Evolutionary conservation across 768 basidiomycete genomes (phyloP), one percentile per base, ranked within the genome.

Genomic region (Leucocoprinus leucothites): DNA sequence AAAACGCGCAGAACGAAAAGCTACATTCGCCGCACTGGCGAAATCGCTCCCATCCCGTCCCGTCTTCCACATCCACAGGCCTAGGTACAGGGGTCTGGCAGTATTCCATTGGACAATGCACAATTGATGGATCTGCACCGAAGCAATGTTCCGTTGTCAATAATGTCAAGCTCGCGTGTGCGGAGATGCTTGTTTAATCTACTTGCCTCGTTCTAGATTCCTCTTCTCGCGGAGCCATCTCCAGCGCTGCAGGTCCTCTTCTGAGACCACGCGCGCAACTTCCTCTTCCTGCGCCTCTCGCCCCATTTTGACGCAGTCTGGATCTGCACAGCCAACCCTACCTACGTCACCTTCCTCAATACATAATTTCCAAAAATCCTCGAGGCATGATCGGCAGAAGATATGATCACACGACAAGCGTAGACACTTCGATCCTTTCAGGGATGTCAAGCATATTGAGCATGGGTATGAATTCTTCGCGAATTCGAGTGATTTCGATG

Each of bases 1-100:
- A 97, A 61, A 88, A 87, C 2, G 83, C 80, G 68, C 94, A 95
- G 65, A 95, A 95, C 0, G 86, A 85, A 69, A 82, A 94, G 3
- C 72, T 73, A 65, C 94, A 96, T 28, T 69, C 67, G 3, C 79
- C 69, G 61, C 94, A 95, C 35, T 79, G 80, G 49, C 94, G 80
- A 45, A 94, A 77, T 51, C 84, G 74, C 25, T 81, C 85, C 85
- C 87, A 94, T 13, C 82, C 79, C 1, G 83, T 79, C 35, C 82
- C 84, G n/a, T 82, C 77, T 28, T 80, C 76, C 1, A 57, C 67
- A 25, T 69, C 69, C 24, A 52, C 61, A 9, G 88, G 85, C 59
- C 79, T 81, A 35, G 81, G 75, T 6, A 95, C 88, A 16, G 89
- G 82, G n/a, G 81, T 78, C 67, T 95, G 94, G 64, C 94, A 97